These are phyloP conservation scores for Gastrolobium bilobum DNA, from an alignment of 306 rosid genomes.

Conservation along the genomic window DNA sequence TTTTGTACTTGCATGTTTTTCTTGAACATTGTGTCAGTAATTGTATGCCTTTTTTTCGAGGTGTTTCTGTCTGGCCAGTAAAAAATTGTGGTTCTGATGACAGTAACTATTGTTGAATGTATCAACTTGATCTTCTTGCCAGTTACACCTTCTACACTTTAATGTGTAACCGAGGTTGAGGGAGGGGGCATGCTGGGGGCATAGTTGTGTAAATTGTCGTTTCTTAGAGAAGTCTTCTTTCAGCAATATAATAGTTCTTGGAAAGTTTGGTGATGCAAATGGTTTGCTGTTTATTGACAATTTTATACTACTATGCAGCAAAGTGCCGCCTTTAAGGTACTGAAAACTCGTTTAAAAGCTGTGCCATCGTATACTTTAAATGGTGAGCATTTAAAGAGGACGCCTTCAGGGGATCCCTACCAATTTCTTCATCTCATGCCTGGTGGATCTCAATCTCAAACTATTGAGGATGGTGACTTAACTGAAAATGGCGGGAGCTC, in stretches of 20 bases:
- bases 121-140: constrained; percentile 39
- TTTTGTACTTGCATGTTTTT: background rate
- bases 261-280: background rate
- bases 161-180: background rate
- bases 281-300: constrained; percentile 38
- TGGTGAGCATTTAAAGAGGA: constrained; percentile 62
- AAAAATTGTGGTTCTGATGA: background rate
- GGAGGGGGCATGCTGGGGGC: background rate
- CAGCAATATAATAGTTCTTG: background rate
- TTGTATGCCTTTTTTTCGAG: background rate
- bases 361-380: constrained; percentile 75
- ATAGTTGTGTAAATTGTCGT: background rate
- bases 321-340: constrained; percentile 94
- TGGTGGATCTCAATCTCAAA: constrained; percentile 56
- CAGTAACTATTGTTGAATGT: constrained; percentile 21
- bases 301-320: constrained; percentile 68
- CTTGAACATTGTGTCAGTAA: background rate
- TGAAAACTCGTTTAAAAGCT: constrained; percentile 83
- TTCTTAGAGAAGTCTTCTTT: background rate
- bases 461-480: constrained; percentile 72
- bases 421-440: constrained; percentile 57
- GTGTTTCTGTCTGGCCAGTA: constrained; percentile 2
- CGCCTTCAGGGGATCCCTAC: constrained; percentile 67
- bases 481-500: constrained; percentile 59
- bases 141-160: constrained; percentile 9